Evolutionary conservation across 805 yeast genomes (phyloP).

Genomic region (Monosporozyma aerobia): DNA sequence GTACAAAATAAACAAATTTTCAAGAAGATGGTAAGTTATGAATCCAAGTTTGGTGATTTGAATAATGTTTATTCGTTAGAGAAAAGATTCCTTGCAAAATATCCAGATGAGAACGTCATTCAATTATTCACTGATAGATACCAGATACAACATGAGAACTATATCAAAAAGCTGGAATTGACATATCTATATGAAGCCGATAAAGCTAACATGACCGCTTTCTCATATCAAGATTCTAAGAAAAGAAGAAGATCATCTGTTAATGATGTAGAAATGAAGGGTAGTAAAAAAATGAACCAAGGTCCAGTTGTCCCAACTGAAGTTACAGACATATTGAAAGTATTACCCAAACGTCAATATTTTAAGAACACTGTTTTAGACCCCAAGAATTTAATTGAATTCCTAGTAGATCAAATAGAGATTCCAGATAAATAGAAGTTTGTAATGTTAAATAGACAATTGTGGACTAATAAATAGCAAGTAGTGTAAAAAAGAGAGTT

Average conservation of each 20-base stretch:
- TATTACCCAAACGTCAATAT: slow-evolving; percentile 29
- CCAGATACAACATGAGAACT: slow-evolving; percentile 28
- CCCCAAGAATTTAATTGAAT: slow-evolving; percentile 23
- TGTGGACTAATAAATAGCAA: not conserved
- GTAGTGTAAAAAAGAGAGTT: not conserved
- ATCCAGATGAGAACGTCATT: slow-evolving; percentile 46
- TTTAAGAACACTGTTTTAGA: slow-evolving; percentile 26
- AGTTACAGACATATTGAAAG: slow-evolving; percentile 19
- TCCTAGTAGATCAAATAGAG: slow-evolving; percentile 25
- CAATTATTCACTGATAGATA: slow-evolving; percentile 32
- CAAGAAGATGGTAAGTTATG: slow-evolving; percentile 55
- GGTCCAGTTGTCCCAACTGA: slow-evolving; percentile 19
- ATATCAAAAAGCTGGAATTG: slow-evolving; percentile 26
- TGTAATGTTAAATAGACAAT: not conserved
- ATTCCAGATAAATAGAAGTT: slow-evolving; percentile 11
- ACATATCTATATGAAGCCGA: slow-evolving; percentile 24
- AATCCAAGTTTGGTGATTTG: slow-evolving; percentile 60
- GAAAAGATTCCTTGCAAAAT: slow-evolving; percentile 51
- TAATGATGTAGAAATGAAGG: not conserved
- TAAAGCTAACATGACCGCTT: not conserved
- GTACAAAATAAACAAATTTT: slow-evolving; percentile 39
- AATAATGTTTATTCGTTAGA: slow-evolving; percentile 60
- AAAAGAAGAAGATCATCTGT: slow-evolving; percentile 1
- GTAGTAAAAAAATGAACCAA: slow-evolving; percentile 9
- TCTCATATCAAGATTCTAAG: not conserved